Base-by-base conservation (phyloP, 2,329 filamentous ascomycete species). In the Coleophoma crateriformis region DNA sequence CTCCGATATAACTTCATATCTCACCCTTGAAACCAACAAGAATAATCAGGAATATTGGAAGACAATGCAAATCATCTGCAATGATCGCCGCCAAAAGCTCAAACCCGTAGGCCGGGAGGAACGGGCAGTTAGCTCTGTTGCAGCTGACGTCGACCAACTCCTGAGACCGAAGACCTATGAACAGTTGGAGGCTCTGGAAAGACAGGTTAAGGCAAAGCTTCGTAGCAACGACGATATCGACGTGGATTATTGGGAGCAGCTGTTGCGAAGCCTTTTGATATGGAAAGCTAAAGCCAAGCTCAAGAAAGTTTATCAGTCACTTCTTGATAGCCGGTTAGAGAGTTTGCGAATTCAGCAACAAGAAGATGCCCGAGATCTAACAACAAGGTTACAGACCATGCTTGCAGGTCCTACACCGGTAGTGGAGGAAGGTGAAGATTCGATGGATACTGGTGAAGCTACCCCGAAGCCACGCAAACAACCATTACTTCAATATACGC, bases 201-300 rank as follows among this genome's bases (percentile, higher is more conserved):
- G 76, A 55, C 91, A 97, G 71, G 94, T 99, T 67, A 84, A 83
- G 64, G 75, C 77, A 14, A 99, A 99, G 71, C 73, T 99, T 44
- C 78, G 84, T 47, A 95, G 90, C 7, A 85, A 96, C 64, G 91
- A 96, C 63, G 57, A 60, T 37, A 92, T 99, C 57, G 94, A 99
- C 67, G 90, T 88, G 2, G 94, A 99, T 69, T 99, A 97, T 67
- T 99, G 94, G 94, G 90, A 95, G 64, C 89, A 96, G 64, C 75
- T 99, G 14, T 75, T 99, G 53, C 84, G 85, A 57, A 95, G 85
- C 64, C 73, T 99, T 54, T 76, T 87, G 7, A 83, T 96, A 1
- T 96, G 89, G 84, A 97, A 97, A 71, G 90, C 94, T 33, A 90
- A 88, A 66, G 90, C 90, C 2, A 90, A 86, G 66, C 71, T 99